Conservation (phyloP, 169 alveolate species). For the Condylostoma magnum region DNA sequence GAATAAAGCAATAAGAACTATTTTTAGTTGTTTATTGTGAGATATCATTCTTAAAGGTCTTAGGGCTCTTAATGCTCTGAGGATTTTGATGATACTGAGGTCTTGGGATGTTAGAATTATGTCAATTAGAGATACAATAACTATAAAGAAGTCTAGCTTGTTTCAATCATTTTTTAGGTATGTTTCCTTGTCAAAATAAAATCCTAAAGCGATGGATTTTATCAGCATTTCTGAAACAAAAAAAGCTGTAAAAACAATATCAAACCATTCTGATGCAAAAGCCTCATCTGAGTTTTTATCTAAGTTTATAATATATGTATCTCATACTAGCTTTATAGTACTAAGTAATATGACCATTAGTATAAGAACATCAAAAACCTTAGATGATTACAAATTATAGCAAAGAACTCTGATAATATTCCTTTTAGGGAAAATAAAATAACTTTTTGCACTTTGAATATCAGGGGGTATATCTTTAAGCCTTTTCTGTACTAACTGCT, state of each 20-base stretch:
- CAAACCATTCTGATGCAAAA: neutral
- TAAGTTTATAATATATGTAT: neutral
- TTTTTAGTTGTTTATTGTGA: conserved; percentile 59
- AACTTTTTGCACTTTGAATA: neutral
- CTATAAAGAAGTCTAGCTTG: conserved; percentile 47
- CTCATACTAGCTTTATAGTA: neutral
- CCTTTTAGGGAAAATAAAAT: neutral
- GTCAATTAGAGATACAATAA: neutral
- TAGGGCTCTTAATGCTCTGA: conserved; percentile 74
- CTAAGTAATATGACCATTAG: neutral
- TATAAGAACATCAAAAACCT: neutral
- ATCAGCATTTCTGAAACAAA: neutral
- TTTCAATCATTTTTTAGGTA: conserved; percentile 64
- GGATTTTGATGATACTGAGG: conserved; percentile 21
- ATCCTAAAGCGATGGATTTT: neutral
- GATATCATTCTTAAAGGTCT: conserved; percentile 80
- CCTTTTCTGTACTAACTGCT: neutral
- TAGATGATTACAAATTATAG: neutral
- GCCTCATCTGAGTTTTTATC: neutral
- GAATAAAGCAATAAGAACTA: conserved; percentile 9
- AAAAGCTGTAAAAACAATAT: neutral
- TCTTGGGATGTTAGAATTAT: neutral
- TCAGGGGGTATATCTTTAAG: neutral
- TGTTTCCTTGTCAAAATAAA: neutral
- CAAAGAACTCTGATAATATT: neutral